These are phyloP conservation scores for Erucastrum elatum DNA, from an alignment of 345 rosid genomes.

Conservation along the genomic window DNA sequence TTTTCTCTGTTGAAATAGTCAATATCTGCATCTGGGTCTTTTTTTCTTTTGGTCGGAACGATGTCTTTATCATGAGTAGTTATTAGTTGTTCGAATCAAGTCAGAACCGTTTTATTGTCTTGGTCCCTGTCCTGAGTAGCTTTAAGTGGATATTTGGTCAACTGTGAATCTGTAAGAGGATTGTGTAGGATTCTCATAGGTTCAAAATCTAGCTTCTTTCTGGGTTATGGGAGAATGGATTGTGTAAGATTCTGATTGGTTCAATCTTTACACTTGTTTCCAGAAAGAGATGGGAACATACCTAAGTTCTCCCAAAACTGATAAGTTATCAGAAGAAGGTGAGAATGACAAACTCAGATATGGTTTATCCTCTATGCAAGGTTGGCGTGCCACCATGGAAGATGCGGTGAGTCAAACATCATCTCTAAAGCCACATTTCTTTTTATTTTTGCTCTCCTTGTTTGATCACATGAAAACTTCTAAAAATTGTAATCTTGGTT, in stretches of 20 bases:
- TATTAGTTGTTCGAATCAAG: not conserved
- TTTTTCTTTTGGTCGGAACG: not conserved
- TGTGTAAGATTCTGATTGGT: not conserved
- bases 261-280: not conserved
- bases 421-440: not conserved
- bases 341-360: conserved; percentile 60
- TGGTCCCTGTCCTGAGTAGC: not conserved
- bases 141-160: conserved; percentile 7
- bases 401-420: conserved; percentile 65
- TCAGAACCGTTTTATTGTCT: not conserved
- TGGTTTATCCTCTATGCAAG: conserved; percentile 85
- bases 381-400: conserved; percentile 91
- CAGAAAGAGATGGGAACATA: conserved; percentile 66
- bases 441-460: not conserved
- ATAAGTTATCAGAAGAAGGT: conserved; percentile 72
- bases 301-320: conserved; percentile 77
- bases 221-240: not conserved
- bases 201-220: not conserved
- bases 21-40: conserved; percentile 25
- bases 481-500: not conserved
- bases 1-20: conserved; percentile 11
- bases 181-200: not conserved
- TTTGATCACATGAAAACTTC: conserved; percentile 7
- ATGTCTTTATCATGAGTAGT: not conserved
- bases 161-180: not conserved